Conservation (phyloP, 2,329 filamentous ascomycete genomes). For the Colletotrichum melonis region DNA sequence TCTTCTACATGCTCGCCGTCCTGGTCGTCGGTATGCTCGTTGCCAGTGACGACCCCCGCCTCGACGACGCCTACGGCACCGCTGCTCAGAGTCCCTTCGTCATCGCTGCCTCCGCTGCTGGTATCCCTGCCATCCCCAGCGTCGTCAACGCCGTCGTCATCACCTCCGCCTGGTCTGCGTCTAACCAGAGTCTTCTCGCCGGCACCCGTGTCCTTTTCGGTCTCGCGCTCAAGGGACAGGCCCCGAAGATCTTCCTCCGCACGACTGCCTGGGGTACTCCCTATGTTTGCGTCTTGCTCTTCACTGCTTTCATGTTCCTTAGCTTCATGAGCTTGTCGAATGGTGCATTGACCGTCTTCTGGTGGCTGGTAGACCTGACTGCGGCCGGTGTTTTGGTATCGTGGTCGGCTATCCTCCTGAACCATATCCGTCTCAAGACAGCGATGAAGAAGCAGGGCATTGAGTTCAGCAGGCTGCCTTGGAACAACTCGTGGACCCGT, state of each 20-base stretch:
- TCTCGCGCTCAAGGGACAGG: constrained; percentile 63
- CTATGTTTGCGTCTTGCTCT: constrained; percentile 51
- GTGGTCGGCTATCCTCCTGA: constrained; percentile 65
- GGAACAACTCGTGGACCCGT: constrained; percentile 73
- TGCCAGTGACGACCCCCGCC: constrained; percentile 61
- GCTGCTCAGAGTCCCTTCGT: constrained; percentile 64
- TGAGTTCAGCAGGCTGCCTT: constrained; percentile 64
- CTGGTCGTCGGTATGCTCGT: constrained; percentile 66
- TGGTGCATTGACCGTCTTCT: constrained; percentile 69
- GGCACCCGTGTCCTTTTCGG: constrained; percentile 66
- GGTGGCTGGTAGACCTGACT: constrained; percentile 69
- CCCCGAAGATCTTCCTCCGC: constrained; percentile 58
- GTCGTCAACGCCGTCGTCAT: constrained; percentile 67
- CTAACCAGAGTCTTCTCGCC: constrained; percentile 67
- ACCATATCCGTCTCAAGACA: constrained; percentile 69
- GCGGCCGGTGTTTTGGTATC: constrained; percentile 63
- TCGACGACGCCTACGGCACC: constrained; percentile 60
- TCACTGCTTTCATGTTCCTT: constrained; percentile 70
- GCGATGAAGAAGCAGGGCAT: constrained; percentile 57
- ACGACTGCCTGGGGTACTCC: constrained; percentile 29
- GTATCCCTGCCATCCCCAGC: constrained; percentile 63
- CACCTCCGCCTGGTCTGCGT: constrained; percentile 61
- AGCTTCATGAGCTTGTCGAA: constrained; percentile 71
- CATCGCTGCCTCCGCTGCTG: constrained; percentile 62
- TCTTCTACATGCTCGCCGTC: constrained; percentile 60